phyloP scores from a whole-genome alignment of 768 basidiomycete genomes.

The Tulasnella sp. region DNA sequence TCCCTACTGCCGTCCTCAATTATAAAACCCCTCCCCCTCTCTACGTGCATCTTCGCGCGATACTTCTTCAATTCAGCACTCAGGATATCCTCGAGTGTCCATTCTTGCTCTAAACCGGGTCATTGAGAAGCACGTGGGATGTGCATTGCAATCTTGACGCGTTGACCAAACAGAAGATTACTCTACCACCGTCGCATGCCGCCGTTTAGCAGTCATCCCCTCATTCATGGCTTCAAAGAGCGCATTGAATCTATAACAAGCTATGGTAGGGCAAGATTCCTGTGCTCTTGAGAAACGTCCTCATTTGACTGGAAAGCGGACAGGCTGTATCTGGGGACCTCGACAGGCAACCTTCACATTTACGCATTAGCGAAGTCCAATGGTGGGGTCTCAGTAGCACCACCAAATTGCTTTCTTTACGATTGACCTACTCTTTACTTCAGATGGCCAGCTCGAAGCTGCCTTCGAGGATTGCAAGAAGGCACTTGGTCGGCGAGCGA shows the following conservation, averaged over 20 bases:
- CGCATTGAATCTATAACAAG: conserved; percentile 44
- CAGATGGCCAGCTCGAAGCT: conserved; percentile 45
- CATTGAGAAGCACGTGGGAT: neutral
- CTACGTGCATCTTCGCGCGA: neutral
- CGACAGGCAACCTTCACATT: conserved; percentile 58
- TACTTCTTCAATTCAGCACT: neutral
- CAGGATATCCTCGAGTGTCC: neutral
- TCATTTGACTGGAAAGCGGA: conserved; percentile 45
- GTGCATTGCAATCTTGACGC: conserved; percentile 33
- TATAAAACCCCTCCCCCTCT: conserved; percentile 18
- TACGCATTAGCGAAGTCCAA: conserved; percentile 50
- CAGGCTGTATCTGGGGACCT: conserved; percentile 65
- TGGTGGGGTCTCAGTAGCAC: neutral
- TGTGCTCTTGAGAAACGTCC: neutral
- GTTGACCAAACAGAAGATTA: neutral
- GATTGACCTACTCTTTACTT: conserved; percentile 25
- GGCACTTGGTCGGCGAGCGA: conserved; percentile 62
- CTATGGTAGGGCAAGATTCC: conserved; percentile 27
- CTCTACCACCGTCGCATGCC: conserved; percentile 40
- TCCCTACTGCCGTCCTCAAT: neutral
- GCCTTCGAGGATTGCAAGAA: conserved; percentile 68
- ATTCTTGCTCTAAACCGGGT: neutral
- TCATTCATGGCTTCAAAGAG: conserved; percentile 47
- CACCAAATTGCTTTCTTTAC: neutral
- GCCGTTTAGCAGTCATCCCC: conserved; percentile 43